Percentiles rank a stretch among this genome's conserved stretches.
Conservation (phyloP, 208 protist genomes). For the Herpetomonas tarakana region DNA sequence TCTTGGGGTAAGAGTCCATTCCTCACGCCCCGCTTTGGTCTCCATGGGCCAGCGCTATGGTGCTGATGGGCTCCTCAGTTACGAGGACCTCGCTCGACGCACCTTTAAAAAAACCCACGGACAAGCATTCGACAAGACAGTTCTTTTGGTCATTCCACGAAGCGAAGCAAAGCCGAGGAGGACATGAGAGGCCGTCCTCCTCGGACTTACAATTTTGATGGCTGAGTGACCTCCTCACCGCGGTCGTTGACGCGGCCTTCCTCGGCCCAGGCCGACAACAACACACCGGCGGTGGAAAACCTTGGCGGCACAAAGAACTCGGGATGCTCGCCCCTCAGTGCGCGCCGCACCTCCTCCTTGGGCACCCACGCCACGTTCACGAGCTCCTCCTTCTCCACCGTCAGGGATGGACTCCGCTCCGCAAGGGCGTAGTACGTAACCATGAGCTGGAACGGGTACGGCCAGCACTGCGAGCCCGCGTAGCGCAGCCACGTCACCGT, state of each 20-base stretch:
- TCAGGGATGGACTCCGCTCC: slow-evolving; percentile 8
- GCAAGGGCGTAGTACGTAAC: slow-evolving; percentile 57
- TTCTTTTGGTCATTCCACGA: too few relatives aligned
- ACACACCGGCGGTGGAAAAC: slow-evolving; percentile 27
- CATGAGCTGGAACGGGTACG: slow-evolving; percentile 53
- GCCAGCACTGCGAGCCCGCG: slow-evolving; percentile 54
- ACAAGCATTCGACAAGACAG: too few relatives aligned
- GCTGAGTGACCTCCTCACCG: not conserved
- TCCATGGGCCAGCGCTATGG: too few relatives aligned
- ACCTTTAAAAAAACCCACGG: too few relatives aligned
- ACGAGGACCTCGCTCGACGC: too few relatives aligned
- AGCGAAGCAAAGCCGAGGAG: too few relatives aligned
- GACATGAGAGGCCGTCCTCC: too few relatives aligned
- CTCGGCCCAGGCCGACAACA: slow-evolving; percentile 42
- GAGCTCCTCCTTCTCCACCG: slow-evolving; percentile 33
- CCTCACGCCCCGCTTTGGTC: too few relatives aligned
- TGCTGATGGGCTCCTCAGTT: too few relatives aligned
- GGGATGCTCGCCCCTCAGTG: slow-evolving; percentile 27
- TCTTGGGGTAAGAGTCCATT: too few relatives aligned
- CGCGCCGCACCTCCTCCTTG: slow-evolving; percentile 42
- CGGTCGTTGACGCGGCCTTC: slow-evolving; percentile 9
- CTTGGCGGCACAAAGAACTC: slow-evolving; percentile 24
- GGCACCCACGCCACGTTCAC: slow-evolving; percentile 40
- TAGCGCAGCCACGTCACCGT: slow-evolving; percentile 35
- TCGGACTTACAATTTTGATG: not conserved